A percentile compares a stretch with the other conserved stretches of the same genome.
Evolutionary conservation across 345 rosid species (phyloP).

Genomic region (Aquilaria malaccensis): DNA sequence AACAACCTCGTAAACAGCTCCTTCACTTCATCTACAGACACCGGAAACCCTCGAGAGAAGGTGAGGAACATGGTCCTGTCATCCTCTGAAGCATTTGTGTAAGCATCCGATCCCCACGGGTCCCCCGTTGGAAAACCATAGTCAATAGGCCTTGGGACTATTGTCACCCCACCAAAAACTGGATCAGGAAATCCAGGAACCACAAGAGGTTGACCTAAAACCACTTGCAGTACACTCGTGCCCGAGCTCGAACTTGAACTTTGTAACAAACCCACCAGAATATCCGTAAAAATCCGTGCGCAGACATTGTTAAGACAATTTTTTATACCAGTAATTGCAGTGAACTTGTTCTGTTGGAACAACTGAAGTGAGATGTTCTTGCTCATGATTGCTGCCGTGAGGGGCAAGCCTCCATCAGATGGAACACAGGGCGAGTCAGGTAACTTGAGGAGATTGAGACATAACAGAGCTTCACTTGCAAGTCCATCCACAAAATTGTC

Average conservation of each 20-base stretch:
- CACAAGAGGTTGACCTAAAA: slow-evolving; percentile 7
- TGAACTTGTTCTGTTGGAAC: slow-evolving; percentile 24
- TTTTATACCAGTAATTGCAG: slow-evolving; percentile 35
- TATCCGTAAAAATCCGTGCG: slow-evolving; percentile 29
- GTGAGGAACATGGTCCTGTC: slow-evolving; percentile 42
- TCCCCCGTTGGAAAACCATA: slow-evolving; percentile 17
- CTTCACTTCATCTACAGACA: slow-evolving; percentile 28
- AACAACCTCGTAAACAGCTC: slow-evolving; percentile 21
- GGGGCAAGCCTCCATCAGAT: slow-evolving; percentile 12
- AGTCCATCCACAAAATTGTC: slow-evolving; percentile 20
- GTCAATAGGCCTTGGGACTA: slow-evolving; percentile 18
- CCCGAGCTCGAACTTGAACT: too few relatives aligned
- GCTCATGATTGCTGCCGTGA: slow-evolving; percentile 21
- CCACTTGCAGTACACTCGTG: slow-evolving; percentile 3
- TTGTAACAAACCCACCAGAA: slow-evolving; percentile 14
- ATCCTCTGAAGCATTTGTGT: slow-evolving; percentile 17
- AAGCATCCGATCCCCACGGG: slow-evolving; percentile 32
- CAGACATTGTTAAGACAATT: slow-evolving; percentile 28
- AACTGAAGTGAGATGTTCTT: slow-evolving; percentile 15
- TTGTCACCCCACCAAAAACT: slow-evolving; percentile 22
- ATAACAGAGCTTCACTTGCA: slow-evolving; percentile 24
- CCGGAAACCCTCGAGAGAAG: slow-evolving; percentile 42
- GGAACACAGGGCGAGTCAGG: neutral
- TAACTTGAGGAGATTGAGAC: slow-evolving; percentile 19
- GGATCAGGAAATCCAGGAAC: slow-evolving; percentile 42